Percentiles rank a stretch among this genome's conserved stretches.
These are phyloP conservation scores for Zizania latifolia DNA, from an alignment of 176 grass and related monocot species.

Conservation along the genomic window DNA sequence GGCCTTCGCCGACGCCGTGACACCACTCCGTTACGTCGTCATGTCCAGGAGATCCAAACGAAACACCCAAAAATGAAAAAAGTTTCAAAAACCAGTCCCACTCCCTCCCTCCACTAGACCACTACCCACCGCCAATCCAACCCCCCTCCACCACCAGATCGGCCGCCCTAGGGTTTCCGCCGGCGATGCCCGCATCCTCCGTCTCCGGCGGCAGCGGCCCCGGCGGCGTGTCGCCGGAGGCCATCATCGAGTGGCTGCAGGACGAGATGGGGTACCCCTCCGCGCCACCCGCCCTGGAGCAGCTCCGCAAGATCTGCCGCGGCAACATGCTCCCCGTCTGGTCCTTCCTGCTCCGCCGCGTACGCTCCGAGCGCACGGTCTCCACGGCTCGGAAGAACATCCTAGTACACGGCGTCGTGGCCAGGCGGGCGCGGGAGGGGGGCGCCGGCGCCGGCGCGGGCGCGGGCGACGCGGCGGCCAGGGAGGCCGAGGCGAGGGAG, in stretches of 20 bases:
- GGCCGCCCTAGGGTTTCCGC: slow-evolving; percentile 36
- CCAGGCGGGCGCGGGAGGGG: slow-evolving; percentile 53
- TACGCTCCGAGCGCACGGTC: slow-evolving; percentile 89
- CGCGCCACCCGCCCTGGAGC: slow-evolving; percentile 65
- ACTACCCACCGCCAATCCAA: background rate
- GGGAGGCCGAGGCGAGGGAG: slow-evolving; percentile 76
- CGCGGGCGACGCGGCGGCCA: slow-evolving; percentile 52
- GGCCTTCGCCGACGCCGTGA: too few species aligned
- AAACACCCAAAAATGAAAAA: background rate
- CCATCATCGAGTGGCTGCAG: slow-evolving; percentile 94
- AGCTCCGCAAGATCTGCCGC: slow-evolving; percentile 99
- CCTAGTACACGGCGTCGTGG: slow-evolving; percentile 76
- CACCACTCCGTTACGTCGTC: too few species aligned
- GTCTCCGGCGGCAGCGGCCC: slow-evolving; percentile 49
- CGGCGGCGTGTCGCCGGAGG: slow-evolving; percentile 67
- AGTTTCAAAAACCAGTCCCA: slow-evolving; percentile 30
- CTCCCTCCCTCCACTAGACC: slow-evolving; percentile 34
- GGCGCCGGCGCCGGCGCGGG: slow-evolving; percentile 20
- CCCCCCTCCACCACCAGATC: slow-evolving; percentile 26
- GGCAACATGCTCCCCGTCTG: slow-evolving; percentile 97
- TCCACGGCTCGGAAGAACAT: slow-evolving; percentile 82
- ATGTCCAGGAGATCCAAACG: too few species aligned
- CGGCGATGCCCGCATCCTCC: slow-evolving; percentile 56
- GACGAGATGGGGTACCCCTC: slow-evolving; percentile 97
- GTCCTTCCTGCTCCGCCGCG: slow-evolving; percentile 86